Conservation (phyloP, 306 rosid species). For the Gynostemma pentaphyllum region DNA sequence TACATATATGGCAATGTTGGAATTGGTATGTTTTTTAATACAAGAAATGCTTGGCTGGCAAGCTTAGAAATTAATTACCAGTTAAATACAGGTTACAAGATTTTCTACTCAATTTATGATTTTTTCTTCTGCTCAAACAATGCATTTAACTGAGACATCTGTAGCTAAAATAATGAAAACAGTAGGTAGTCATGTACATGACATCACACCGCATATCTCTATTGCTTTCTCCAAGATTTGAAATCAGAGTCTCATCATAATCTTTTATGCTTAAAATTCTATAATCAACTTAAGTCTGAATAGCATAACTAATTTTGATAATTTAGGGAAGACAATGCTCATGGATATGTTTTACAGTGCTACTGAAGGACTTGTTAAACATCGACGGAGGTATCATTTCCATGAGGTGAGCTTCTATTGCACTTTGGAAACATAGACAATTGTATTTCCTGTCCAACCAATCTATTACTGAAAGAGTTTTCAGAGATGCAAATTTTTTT, state of each 20-base stretch:
- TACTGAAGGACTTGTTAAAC: slow-evolving; percentile 71
- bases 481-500: neutral
- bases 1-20: slow-evolving; percentile 95
- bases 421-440: neutral
- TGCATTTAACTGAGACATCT: neutral
- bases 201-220: neutral
- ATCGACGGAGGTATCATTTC: slow-evolving; percentile 82
- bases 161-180: neutral
- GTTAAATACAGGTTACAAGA: neutral
- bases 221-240: neutral
- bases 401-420: slow-evolving; percentile 65
- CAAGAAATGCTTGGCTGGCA: slow-evolving; percentile 7
- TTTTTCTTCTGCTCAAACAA: neutral
- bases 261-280: neutral
- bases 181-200: neutral
- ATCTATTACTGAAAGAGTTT: neutral
- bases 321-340: slow-evolving; percentile 92
- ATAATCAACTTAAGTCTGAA: neutral
- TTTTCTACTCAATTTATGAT: neutral
- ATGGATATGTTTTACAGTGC: slow-evolving; percentile 95
- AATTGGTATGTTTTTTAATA: slow-evolving; percentile 46
- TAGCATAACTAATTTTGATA: slow-evolving; percentile 5
- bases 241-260: neutral
- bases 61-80: slow-evolving; percentile 12
- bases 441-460: slow-evolving; percentile 5